Percentiles rank a stretch among this genome's conserved stretches.
phyloP scores from a whole-genome alignment of 2,329 filamentous ascomycete genomes.

The Aspergillus amoenus region DNA sequence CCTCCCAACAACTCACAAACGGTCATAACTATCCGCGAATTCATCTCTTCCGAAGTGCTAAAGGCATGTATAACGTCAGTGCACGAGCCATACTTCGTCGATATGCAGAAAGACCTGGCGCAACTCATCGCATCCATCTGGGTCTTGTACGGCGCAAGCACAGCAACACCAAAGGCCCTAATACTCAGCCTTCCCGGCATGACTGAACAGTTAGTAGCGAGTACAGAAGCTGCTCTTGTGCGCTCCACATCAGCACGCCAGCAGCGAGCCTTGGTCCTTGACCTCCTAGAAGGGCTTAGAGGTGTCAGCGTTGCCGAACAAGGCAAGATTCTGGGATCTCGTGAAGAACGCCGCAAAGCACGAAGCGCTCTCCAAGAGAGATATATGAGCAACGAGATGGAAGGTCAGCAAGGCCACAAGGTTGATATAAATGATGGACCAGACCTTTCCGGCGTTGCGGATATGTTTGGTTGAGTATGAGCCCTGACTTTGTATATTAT shows the following conservation, averaged over 20 bases:
- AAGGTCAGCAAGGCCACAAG: conserved; percentile 40
- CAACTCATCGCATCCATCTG: conserved; percentile 84
- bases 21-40: conserved; percentile 74
- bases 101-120: conserved; percentile 89
- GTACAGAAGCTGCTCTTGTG: conserved; percentile 59
- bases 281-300: conserved; percentile 80
- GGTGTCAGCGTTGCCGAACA: conserved; percentile 92
- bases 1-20: conserved; percentile 49
- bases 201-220: conserved; percentile 64
- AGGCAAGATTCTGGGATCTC: conserved; percentile 67
- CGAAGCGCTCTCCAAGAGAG: conserved; percentile 42
- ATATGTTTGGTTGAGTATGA: conserved; percentile 49
- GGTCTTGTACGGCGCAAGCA: conserved; percentile 69
- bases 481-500: conserved; percentile 20
- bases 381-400: conserved; percentile 47
- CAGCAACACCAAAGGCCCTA: conserved; percentile 69
- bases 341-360: conserved; percentile 43
- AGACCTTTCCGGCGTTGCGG: conserved; percentile 53
- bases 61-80: conserved; percentile 87
- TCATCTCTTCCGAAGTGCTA: conserved; percentile 83
- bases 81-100: conserved; percentile 94
- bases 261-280: conserved; percentile 77
- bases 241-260: conserved; percentile 63
- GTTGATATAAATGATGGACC: conserved; percentile 48
- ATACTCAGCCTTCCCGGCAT: conserved; percentile 81